phyloP scores from a whole-genome alignment of 2,329 filamentous ascomycete species.

The Hymenoscyphus infarciens region DNA sequence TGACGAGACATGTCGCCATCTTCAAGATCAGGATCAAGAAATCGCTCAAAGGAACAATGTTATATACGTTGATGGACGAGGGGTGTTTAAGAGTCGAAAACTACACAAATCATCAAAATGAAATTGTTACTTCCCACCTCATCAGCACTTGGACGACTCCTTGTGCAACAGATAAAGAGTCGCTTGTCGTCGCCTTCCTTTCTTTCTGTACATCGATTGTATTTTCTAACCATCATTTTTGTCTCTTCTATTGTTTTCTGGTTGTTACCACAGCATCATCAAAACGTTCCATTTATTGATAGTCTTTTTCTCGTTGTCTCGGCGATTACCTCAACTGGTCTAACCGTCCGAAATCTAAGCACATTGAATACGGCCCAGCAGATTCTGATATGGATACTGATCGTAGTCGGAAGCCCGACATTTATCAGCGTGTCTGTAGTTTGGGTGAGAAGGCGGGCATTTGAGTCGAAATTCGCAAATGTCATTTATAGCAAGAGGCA shows the following conservation, averaged over 20 bases:
- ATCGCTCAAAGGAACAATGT: slow-evolving; percentile 1
- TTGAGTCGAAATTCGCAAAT: slow-evolving; percentile 53
- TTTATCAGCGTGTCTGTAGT: slow-evolving; percentile 65
- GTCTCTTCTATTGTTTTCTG: slow-evolving; percentile 59
- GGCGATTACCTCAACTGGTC: slow-evolving; percentile 63
- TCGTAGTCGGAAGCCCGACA: slow-evolving; percentile 65
- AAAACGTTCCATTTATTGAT: slow-evolving; percentile 57
- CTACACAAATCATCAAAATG: slow-evolving; percentile 1
- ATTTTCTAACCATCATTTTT: slow-evolving; percentile 57
- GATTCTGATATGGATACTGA: slow-evolving; percentile 59
- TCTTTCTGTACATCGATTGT: slow-evolving; percentile 61
- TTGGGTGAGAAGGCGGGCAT: slow-evolving; percentile 55
- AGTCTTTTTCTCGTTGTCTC: slow-evolving; percentile 63
- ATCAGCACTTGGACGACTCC: not conserved
- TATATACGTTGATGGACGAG: slow-evolving; percentile 2
- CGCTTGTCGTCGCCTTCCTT: slow-evolving; percentile 6
- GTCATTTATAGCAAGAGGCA: slow-evolving; percentile 2
- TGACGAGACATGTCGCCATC: not conserved
- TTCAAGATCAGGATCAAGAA: not conserved
- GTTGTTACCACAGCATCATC: slow-evolving; percentile 48
- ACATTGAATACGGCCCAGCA: slow-evolving; percentile 66
- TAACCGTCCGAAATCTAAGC: slow-evolving; percentile 65
- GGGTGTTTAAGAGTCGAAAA: not conserved
- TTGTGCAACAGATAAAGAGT: slow-evolving; percentile 3
- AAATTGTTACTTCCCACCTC: slow-evolving; percentile 1